Conservation (phyloP, 805 yeast species). For the Wickerhamiella domercqiae region DNA sequence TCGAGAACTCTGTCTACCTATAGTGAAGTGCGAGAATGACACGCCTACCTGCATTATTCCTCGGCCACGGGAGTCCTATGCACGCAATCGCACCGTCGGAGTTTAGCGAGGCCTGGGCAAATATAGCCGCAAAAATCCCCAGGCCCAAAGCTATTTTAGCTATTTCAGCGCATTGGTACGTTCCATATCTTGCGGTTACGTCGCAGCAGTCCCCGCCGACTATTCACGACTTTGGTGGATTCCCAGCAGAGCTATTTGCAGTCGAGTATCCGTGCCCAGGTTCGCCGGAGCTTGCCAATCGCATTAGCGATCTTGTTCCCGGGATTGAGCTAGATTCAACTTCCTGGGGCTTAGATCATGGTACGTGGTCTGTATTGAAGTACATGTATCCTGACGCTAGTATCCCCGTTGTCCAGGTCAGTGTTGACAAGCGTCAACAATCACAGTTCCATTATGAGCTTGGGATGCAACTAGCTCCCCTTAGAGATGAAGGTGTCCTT, state of each 20-base stretch:
- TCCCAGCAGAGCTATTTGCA: slow-evolving; percentile 14
- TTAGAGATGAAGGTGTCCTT: slow-evolving; percentile 37
- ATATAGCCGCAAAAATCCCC: slow-evolving; percentile 10
- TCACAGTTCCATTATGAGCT: slow-evolving; percentile 28
- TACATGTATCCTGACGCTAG: slow-evolving; percentile 18
- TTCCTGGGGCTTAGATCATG: slow-evolving; percentile 18
- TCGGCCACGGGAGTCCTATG: slow-evolving; percentile 14
- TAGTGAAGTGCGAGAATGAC: neutral
- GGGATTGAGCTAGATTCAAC: slow-evolving; percentile 3
- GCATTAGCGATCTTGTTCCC: slow-evolving; percentile 7
- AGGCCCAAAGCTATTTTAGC: slow-evolving; percentile 15
- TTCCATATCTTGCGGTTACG: slow-evolving; percentile 8
- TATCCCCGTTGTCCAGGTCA: slow-evolving; percentile 27
- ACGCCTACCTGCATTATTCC: slow-evolving; percentile 2
- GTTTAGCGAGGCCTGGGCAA: slow-evolving; percentile 7
- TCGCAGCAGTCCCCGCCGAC: slow-evolving; percentile 11
- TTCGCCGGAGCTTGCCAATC: slow-evolving; percentile 13
- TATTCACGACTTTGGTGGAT: slow-evolving; percentile 16
- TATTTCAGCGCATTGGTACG: slow-evolving; percentile 17
- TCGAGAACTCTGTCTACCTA: no score
- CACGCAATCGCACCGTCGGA: slow-evolving; percentile 7
- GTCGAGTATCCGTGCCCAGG: slow-evolving; percentile 17
- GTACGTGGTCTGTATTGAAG: slow-evolving; percentile 15
- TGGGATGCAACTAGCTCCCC: slow-evolving; percentile 37
- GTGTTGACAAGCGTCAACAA: slow-evolving; percentile 27